Evolutionary conservation across 352 stramenopile species (phyloP).

Genomic region (Phytophthora megakarya): DNA sequence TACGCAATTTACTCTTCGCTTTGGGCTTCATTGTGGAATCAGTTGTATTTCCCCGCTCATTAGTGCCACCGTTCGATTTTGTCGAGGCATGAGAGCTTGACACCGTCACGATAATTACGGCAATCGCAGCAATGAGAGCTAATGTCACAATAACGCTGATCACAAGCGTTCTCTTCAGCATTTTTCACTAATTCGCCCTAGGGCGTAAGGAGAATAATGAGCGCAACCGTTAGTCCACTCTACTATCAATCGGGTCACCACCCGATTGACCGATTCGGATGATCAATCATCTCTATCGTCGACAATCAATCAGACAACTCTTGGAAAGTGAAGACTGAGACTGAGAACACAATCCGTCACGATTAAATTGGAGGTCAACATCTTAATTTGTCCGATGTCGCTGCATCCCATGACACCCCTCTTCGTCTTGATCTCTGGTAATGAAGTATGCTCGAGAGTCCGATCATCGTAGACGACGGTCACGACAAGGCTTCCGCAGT

Average conservation of each 20-base stretch:
- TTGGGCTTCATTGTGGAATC: neutral
- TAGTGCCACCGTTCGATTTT: conserved; percentile 7
- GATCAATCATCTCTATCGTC: too few species aligned
- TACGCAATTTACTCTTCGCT: conserved; percentile 16
- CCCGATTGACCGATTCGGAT: too few species aligned
- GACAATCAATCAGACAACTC: too few species aligned
- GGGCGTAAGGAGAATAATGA: conserved; percentile 26
- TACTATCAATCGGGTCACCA: conserved; percentile 5
- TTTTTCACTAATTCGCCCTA: neutral
- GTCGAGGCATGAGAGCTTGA: conserved; percentile 31
- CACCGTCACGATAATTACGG: conserved; percentile 55
- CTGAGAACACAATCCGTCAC: too few species aligned
- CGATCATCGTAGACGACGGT: conserved; percentile 11
- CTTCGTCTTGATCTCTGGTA: neutral
- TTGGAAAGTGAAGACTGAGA: too few species aligned
- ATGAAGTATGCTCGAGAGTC: conserved; percentile 24
- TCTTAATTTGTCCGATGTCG: conserved; percentile 19
- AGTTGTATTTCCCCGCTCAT: conserved; percentile 3
- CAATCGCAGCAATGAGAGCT: conserved; percentile 45
- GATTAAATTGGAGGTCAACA: neutral
- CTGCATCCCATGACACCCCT: conserved; percentile 17
- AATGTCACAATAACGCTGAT: conserved; percentile 43
- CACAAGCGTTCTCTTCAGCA: conserved; percentile 40
- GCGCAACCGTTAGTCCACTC: too few species aligned
- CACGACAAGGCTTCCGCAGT: conserved; percentile 37